A percentile compares a stretch with the other conserved stretches of the same genome.
Evolutionary conservation across 768 basidiomycete species (phyloP).

Genomic region (Trametes gibbosa): DNA sequence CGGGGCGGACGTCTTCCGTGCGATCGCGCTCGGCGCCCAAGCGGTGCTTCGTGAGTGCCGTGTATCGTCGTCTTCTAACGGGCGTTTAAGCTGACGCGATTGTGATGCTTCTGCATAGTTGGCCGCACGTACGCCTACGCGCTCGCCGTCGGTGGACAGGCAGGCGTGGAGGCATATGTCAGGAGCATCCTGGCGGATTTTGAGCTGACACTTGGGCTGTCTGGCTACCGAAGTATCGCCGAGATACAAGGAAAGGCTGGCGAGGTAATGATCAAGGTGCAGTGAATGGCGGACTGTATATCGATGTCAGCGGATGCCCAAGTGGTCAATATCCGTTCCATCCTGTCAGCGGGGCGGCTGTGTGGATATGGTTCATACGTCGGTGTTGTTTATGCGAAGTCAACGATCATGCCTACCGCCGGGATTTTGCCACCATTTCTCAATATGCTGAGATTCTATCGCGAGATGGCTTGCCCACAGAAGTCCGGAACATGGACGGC

Average conservation of each 20-base stretch:
- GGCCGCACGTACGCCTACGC: constrained; percentile 78
- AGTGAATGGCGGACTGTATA: constrained; percentile 11
- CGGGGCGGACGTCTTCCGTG: constrained; percentile 81
- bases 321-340: neutral
- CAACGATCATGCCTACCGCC: no score
- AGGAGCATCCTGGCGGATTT: constrained; percentile 66
- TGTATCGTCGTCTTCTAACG: neutral
- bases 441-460: no score
- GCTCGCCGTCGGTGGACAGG: constrained; percentile 64
- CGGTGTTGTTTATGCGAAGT: no score
- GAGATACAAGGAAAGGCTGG: constrained; percentile 63
- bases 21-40: constrained; percentile 83
- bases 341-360: neutral
- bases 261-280: constrained; percentile 46
- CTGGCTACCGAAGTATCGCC: constrained; percentile 54
- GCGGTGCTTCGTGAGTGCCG: constrained; percentile 62
- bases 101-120: constrained; percentile 38
- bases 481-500: no score
- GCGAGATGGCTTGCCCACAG: no score
- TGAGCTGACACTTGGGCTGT: constrained; percentile 59
- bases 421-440: no score
- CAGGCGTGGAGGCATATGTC: constrained; percentile 74
- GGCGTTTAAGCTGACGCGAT: neutral
- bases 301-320: neutral
- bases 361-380: no score